A percentile compares a stretch with the other conserved stretches of the same genome.
Conservation (phyloP, 148 eudicot species). For the Rhododendron henanense region DNA sequence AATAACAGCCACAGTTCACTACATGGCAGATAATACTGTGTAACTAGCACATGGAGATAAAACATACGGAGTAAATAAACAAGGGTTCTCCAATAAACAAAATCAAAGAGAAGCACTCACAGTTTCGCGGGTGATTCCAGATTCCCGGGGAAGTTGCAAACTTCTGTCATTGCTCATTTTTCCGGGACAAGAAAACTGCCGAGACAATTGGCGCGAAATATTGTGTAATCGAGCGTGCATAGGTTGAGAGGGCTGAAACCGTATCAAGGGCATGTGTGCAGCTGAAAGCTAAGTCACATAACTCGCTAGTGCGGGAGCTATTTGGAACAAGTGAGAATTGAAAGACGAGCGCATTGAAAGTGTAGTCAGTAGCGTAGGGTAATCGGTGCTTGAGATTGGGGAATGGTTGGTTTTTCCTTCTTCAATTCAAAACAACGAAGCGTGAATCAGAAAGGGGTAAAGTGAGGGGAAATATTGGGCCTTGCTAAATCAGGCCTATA, state of each 20-base stretch:
- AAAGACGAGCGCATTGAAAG: too few relatives aligned
- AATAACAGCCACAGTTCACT: neutral
- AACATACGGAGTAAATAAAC: neutral
- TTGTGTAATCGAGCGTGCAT: neutral
- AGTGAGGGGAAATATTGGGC: too few relatives aligned
- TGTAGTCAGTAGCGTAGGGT: too few relatives aligned
- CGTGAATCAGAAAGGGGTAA: neutral
- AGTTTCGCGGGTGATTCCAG: neutral
- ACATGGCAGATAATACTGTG: too few relatives aligned
- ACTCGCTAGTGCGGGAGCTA: too few relatives aligned
- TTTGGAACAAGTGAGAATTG: too few relatives aligned
- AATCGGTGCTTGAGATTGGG: neutral
- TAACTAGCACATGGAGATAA: neutral
- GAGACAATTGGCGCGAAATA: neutral
- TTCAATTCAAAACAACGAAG: neutral
- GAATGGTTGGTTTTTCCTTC: neutral
- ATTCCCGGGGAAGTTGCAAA: too few relatives aligned
- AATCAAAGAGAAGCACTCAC: neutral
- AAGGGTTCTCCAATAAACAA: too few relatives aligned
- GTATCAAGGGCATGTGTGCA: neutral
- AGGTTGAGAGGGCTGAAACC: neutral
- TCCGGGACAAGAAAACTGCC: neutral
- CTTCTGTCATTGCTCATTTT: neutral
- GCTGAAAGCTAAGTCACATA: neutral
- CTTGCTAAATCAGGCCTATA: too few relatives aligned